Evolutionary conservation across 371 early-diverging fungal genomes (phyloP).

Genomic region (Dinochytrium kinnereticum): DNA sequence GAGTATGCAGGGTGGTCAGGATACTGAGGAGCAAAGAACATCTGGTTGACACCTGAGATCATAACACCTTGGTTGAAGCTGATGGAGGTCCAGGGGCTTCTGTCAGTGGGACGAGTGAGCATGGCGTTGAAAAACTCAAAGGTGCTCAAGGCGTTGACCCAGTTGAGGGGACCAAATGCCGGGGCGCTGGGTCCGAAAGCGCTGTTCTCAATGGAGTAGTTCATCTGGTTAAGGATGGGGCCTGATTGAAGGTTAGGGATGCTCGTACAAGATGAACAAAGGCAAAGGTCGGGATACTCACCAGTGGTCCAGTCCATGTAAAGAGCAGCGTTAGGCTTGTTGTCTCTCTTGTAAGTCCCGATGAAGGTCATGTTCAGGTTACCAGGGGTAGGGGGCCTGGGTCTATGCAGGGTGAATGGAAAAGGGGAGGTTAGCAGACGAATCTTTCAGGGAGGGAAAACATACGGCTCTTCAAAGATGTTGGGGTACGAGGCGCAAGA

Average conservation of each 20-base stretch:
- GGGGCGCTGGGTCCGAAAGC: too few relatives aligned
- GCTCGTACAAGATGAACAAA: neutral
- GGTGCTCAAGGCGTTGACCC: too few relatives aligned
- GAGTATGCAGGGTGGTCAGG: neutral
- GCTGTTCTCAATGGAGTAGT: neutral
- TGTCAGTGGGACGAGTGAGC: neutral
- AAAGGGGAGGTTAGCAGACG: neutral
- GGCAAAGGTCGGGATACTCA: neutral
- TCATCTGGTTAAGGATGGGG: neutral
- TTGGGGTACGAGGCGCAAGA: conserved; percentile 9
- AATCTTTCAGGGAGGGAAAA: neutral
- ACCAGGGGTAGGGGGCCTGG: neutral
- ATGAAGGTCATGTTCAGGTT: neutral
- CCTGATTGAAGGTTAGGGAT: neutral
- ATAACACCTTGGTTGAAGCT: neutral
- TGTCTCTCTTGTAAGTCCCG: neutral
- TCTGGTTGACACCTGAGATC: neutral
- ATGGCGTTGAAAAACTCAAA: neutral
- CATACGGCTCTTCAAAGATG: neutral
- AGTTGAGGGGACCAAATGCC: too few relatives aligned
- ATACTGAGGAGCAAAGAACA: neutral
- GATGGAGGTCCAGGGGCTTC: neutral
- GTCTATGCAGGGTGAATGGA: neutral
- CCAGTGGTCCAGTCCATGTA: conserved; percentile 3
- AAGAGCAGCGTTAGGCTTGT: neutral